These are phyloP conservation scores for Akanthomyces dipterigenus DNA, from an alignment of 2,329 filamentous ascomycete species.

Conservation along the genomic window DNA sequence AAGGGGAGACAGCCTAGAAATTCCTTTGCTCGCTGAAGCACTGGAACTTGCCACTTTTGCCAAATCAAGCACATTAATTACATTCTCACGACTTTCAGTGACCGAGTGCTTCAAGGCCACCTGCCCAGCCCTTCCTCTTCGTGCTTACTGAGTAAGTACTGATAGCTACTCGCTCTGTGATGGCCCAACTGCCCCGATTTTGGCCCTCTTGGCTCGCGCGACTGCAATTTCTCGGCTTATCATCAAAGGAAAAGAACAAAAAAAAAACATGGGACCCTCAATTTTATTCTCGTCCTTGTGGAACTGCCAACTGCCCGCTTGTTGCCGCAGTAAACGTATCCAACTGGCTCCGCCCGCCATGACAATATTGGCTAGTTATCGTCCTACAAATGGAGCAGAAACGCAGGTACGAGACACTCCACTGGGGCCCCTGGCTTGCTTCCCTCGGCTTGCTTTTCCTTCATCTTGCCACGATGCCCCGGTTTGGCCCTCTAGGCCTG, in stretches of 20 bases:
- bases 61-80: too few relatives aligned
- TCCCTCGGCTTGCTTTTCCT: neutral
- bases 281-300: neutral
- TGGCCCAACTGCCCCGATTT: neutral
- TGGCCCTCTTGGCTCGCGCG: neutral
- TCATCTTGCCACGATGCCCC: neutral
- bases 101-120: neutral
- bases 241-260: neutral
- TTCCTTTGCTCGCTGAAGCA: too few relatives aligned
- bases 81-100: too few relatives aligned
- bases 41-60: neutral
- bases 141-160: neutral
- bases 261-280: neutral
- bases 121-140: neutral
- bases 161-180: neutral
- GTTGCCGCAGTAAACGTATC: neutral
- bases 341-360: slow-evolving; percentile 1
- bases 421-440: slow-evolving; percentile 1
- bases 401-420: neutral
- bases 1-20: neutral
- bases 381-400: neutral
- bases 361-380: neutral
- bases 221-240: slow-evolving; percentile 8
- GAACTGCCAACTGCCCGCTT: slow-evolving; percentile 1
- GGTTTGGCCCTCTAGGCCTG: neutral